Evolutionary conservation across 2,329 filamentous ascomycete genomes (phyloP), one percentile per base, ranked within the genome.

Genomic region (Epichloe coenophiala): DNA sequence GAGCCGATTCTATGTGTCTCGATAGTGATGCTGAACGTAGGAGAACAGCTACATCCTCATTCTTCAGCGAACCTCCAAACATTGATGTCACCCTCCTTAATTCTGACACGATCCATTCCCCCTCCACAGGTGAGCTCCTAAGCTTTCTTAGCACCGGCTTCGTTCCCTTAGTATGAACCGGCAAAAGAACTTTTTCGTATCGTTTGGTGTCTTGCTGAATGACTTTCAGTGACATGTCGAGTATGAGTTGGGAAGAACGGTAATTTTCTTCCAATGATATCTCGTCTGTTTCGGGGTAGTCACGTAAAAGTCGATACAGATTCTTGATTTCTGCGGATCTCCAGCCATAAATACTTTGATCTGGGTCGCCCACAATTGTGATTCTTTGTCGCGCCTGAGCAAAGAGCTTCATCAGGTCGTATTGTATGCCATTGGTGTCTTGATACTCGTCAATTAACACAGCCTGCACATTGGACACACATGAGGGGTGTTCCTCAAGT

Each of bases 301-400:
- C 82, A 41, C 72, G 72, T 48, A 88, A 78, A 73, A 98, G 82
- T 2, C 86, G 81, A 56, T 80, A 78, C 45, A 97, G 74, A 59
- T 97, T 98, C 63, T 84, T 84, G 58, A 91, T 88, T 65, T 98
- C 91, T 9, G 93, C 91, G 7, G 88, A 90, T 19, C 91, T 83
- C 75, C 94, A 98, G 19, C 91, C 88, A 63, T 97, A 98, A 51
- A 98, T 98, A 64, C 90, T 96, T 66, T 98, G 91, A 64, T 98
- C 93, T 0, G 93, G 91, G 63, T 98, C 91, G 36, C 91, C 93
- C 4, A 98, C 93, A 53, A 96, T 87, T 1, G 91, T 97, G 57
- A 97, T 91, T n/a, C 81, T 77, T 51, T 80, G 77, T 42, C 77
- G 75, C 21, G 74, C 70, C 53, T 88, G 81, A 2, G 90, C 88